Evolutionary conservation across 129 eudicot genomes (phyloP).

Genomic region (Flaveria ramosissima): DNA sequence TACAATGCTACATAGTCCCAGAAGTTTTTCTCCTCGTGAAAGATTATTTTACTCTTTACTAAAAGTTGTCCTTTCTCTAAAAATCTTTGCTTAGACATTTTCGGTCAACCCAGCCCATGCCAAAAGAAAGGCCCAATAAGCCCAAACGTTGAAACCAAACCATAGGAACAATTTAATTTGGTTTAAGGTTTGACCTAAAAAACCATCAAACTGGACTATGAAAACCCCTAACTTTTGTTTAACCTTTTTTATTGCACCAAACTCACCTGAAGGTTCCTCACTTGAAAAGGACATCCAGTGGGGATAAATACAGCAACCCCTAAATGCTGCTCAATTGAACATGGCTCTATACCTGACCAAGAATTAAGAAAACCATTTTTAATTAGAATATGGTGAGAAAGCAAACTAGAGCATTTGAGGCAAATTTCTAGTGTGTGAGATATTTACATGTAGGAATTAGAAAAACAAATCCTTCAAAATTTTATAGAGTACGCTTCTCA

Average conservation of each 20-base stretch:
- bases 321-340: conserved; percentile 88
- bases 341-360: conserved; percentile 84
- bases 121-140: not conserved
- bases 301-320: conserved; percentile 97
- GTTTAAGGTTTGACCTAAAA: not conserved
- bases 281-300: conserved; percentile 97
- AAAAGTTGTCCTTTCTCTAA: not conserved
- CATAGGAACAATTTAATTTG: not conserved
- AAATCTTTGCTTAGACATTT: not conserved
- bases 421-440: conserved; percentile 9
- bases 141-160: not conserved
- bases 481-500: not conserved
- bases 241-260: conserved; percentile 1
- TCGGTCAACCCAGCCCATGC: not conserved
- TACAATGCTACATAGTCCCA: not conserved
- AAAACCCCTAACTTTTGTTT: not conserved
- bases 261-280: conserved; percentile 93
- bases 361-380: conserved; percentile 7
- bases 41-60: not conserved
- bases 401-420: not conserved
- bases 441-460: conserved; percentile 3
- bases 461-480: not conserved
- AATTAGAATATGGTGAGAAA: conserved; percentile 11
- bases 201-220: not conserved
- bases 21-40: not conserved